These are phyloP conservation scores for Paracamarosporium sp. DNA, from an alignment of 2,329 filamentous ascomycete genomes.

Conservation along the genomic window DNA sequence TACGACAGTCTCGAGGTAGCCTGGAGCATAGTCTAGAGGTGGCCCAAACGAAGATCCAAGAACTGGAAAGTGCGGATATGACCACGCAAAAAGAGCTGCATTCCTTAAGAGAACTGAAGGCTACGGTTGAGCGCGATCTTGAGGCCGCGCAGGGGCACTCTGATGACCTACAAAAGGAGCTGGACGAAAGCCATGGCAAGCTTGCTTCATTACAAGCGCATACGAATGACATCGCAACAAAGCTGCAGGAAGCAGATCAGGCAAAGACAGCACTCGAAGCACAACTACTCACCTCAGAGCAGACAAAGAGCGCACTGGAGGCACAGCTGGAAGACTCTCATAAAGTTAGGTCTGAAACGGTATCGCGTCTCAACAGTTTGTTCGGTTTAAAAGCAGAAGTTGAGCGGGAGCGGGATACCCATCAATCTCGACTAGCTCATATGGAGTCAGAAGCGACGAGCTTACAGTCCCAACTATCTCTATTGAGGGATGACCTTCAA, in stretches of 20 bases:
- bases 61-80: conserved; percentile 23
- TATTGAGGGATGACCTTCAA: conserved; percentile 5
- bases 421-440: conserved; percentile 21
- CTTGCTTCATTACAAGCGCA: conserved; percentile 32
- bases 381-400: conserved; percentile 23
- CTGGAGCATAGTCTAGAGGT: conserved; percentile 27
- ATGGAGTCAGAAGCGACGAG: conserved; percentile 15
- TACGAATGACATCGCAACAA: conserved; percentile 23
- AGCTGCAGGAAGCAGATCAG: conserved; percentile 27
- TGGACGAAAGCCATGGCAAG: conserved; percentile 27
- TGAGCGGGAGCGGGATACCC: conserved; percentile 30
- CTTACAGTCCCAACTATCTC: conserved; percentile 19
- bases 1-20: conserved; percentile 22
- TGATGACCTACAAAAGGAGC: conserved; percentile 24
- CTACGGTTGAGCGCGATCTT: conserved; percentile 27
- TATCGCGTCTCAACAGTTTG: conserved; percentile 19
- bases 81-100: conserved; percentile 26
- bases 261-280: conserved; percentile 22
- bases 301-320: conserved; percentile 22
- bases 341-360: conserved; percentile 19
- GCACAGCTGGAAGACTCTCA: conserved; percentile 25
- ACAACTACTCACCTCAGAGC: conserved; percentile 29
- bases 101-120: conserved; percentile 24
- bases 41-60: conserved; percentile 26
- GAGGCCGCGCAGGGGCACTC: conserved; percentile 24